These are phyloP conservation scores for Talinum fruticosum DNA, from an alignment of 148 eudicot genomes.

Conservation along the genomic window DNA sequence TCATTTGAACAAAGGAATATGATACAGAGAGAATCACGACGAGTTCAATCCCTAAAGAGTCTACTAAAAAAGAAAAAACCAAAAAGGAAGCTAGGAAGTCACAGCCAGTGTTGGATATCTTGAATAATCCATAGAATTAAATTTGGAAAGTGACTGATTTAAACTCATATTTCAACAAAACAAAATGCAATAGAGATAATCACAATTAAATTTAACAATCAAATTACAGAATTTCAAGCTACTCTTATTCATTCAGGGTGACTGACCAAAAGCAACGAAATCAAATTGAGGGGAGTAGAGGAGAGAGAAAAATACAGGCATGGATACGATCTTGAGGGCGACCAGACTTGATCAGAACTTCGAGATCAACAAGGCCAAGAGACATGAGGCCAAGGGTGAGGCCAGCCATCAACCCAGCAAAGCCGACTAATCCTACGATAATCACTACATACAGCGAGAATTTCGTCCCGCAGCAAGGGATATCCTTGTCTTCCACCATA, in stretches of 20 bases:
- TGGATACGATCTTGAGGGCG: constrained; percentile 75
- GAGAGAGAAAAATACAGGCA: constrained; percentile 46
- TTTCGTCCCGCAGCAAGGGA: constrained; percentile 48
- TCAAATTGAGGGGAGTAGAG: neutral
- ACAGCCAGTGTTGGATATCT: neutral
- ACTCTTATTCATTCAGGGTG: too few relatives aligned
- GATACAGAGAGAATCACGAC: neutral
- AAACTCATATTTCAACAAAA: neutral
- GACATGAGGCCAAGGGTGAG: constrained; percentile 94
- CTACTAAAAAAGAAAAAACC: neutral
- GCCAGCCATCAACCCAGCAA: constrained; percentile 96
- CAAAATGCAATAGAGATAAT: neutral
- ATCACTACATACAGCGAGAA: constrained; percentile 46
- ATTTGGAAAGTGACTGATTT: neutral
- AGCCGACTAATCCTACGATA: constrained; percentile 52
- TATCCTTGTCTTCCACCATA: constrained; percentile 26
- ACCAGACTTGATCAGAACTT: constrained; percentile 83
- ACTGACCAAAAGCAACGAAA: neutral
- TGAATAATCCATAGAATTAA: neutral
- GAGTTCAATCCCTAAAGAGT: neutral
- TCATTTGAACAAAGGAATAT: neutral
- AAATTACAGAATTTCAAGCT: too few relatives aligned
- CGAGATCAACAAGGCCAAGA: constrained; percentile 93
- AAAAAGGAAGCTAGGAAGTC: neutral
- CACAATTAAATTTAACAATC: too few relatives aligned